A percentile compares a stretch with the other conserved stretches of the same genome.
Conservation (phyloP, 805 yeast species). For the Saccharomycopsis schoenii region DNA sequence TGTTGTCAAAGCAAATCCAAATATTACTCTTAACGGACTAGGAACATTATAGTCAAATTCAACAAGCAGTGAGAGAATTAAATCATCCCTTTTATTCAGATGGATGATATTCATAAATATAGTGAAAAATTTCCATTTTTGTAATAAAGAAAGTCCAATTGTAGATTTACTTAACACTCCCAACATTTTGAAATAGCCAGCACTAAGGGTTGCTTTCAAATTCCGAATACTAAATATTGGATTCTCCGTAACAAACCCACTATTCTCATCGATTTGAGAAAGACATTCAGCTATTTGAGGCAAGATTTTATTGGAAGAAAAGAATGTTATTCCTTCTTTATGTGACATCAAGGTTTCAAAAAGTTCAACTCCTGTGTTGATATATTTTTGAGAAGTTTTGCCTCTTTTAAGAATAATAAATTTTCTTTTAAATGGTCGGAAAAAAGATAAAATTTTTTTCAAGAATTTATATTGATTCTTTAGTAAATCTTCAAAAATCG, state of each 20-base stretch:
- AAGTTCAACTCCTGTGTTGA: slow-evolving; percentile 67
- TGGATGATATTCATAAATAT: slow-evolving; percentile 64
- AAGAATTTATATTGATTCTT: slow-evolving; percentile 69
- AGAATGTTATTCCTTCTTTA: slow-evolving; percentile 55
- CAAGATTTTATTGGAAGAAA: slow-evolving; percentile 64
- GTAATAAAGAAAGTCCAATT: slow-evolving; percentile 59
- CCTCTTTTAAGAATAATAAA: slow-evolving; percentile 48
- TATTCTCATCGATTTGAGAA: slow-evolving; percentile 72
- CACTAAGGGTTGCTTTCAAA: slow-evolving; percentile 52
- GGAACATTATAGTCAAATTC: slow-evolving; percentile 51
- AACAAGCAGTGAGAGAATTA: slow-evolving; percentile 47
- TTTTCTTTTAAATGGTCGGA: slow-evolving; percentile 82
- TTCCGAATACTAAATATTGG: slow-evolving; percentile 60
- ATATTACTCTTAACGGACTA: slow-evolving; percentile 57
- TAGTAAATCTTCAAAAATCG: slow-evolving; percentile 64
- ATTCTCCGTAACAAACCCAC: slow-evolving; percentile 63
- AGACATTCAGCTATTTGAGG: slow-evolving; percentile 86
- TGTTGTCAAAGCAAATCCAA: slow-evolving; percentile 54
- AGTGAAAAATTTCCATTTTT: slow-evolving; percentile 78
- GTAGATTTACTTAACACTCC: slow-evolving; percentile 57
- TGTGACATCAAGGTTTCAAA: slow-evolving; percentile 53
- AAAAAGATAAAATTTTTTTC: slow-evolving; percentile 76
- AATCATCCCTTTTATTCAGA: slow-evolving; percentile 44
- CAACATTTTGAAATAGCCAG: slow-evolving; percentile 70
- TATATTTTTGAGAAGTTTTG: slow-evolving; percentile 44